phyloP scores from a whole-genome alignment of 352 stramenopile genomes.

The Thraustotheca clavata region DNA sequence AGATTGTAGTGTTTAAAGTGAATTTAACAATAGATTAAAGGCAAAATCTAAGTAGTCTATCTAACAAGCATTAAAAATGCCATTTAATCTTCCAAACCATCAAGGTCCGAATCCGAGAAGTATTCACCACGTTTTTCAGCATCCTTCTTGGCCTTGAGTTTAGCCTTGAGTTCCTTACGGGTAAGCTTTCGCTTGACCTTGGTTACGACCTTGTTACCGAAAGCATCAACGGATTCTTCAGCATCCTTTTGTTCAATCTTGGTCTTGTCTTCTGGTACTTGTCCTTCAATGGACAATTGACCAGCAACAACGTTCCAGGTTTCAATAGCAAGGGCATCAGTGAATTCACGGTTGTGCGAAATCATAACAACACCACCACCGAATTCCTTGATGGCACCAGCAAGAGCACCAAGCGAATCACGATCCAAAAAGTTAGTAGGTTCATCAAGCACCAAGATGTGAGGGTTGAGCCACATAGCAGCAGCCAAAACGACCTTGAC shows the following conservation, averaged over 20 bases:
- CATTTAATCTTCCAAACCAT: conserved; percentile 7
- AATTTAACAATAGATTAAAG: too few relatives aligned
- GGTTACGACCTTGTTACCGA: conserved; percentile 78
- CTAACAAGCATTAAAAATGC: too few relatives aligned
- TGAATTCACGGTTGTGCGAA: conserved; percentile 96
- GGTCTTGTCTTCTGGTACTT: conserved; percentile 78
- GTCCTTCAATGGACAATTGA: conserved; percentile 78
- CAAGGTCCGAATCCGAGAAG: conserved; percentile 47
- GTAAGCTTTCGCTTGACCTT: conserved; percentile 88
- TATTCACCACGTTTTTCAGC: conserved; percentile 76
- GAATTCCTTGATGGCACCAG: conserved; percentile 94
- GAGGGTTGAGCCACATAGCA: conserved; percentile 95
- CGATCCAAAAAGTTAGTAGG: conserved; percentile 95
- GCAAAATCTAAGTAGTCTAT: too few relatives aligned
- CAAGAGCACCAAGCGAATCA: conserved; percentile 94
- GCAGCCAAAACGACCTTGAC: conserved; percentile 97
- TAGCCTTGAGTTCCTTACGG: conserved; percentile 85
- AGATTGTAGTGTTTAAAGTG: too few relatives aligned
- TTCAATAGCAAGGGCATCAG: conserved; percentile 89
- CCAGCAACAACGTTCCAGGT: conserved; percentile 91
- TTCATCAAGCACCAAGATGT: conserved; percentile 94
- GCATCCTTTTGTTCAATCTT: conserved; percentile 88
- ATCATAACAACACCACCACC: conserved; percentile 97
- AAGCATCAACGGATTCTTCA: conserved; percentile 70
- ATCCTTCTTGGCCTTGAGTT: conserved; percentile 83